A percentile compares a stretch with the other conserved stretches of the same genome.
These are phyloP conservation scores for Sporormia fimetaria DNA, from an alignment of 495 filamentous ascomycete genomes.

Conservation along the genomic window DNA sequence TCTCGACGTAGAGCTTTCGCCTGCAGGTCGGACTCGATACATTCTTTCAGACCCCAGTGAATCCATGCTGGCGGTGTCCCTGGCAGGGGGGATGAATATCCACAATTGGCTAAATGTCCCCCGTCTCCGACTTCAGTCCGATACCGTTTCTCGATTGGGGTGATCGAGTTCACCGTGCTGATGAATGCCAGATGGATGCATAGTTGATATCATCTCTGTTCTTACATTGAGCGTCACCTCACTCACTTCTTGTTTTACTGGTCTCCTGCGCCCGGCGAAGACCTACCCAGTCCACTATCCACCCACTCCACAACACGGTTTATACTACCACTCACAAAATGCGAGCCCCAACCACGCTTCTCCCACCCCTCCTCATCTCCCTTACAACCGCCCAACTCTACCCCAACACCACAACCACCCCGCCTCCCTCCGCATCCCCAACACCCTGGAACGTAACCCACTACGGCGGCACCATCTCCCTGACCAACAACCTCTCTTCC, in stretches of 20 bases:
- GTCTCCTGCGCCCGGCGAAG: no score
- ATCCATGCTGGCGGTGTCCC: no score
- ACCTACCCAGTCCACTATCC: not conserved
- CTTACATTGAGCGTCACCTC: no score
- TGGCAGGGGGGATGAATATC: constrained; percentile 11
- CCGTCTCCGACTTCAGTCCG: constrained; percentile 3
- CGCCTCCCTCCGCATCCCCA: constrained; percentile 1
- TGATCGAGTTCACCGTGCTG: not conserved
- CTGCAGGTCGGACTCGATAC: no score
- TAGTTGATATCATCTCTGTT: no score
- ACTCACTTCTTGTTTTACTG: no score
- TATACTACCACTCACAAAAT: no score
- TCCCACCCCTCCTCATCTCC: constrained; percentile 1
- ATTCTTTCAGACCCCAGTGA: no score
- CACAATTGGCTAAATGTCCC: constrained; percentile 15
- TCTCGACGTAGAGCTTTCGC: no score
- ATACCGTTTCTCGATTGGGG: constrained; percentile 6
- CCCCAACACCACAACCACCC: constrained; percentile 6
- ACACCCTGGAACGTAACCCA: constrained; percentile 15
- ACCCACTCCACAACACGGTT: not conserved
- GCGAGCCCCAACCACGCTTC: no score
- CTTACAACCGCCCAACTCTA: constrained; percentile 6
- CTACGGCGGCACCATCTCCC: constrained; percentile 10
- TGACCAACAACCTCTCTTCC: constrained; percentile 15
- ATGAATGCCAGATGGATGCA: constrained; percentile 8